Percentiles rank a stretch among this genome's conserved stretches.
Conservation (phyloP, 75 land plant genomes). For the Azolla pinnata region DNA sequence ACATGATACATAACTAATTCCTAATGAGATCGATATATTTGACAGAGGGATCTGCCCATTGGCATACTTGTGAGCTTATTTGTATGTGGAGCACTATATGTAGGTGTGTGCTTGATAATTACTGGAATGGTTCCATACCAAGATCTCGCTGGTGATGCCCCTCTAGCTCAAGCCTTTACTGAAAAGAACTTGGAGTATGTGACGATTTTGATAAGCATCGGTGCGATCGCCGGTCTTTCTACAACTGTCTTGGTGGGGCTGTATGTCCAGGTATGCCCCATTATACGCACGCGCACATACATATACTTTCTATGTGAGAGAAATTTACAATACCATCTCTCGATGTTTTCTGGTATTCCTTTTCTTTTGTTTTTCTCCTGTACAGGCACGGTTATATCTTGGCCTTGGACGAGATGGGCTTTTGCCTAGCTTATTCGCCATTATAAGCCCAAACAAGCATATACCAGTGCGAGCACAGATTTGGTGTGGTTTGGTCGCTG, state of each 20-base stretch:
- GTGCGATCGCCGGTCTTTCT: conserved; percentile 87
- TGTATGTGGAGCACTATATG: conserved; percentile 59
- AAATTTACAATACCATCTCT: too few relatives aligned
- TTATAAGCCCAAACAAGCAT: conserved; percentile 48
- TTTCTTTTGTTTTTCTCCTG: too few relatives aligned
- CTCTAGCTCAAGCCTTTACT: conserved; percentile 68
- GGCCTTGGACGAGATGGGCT: conserved; percentile 96
- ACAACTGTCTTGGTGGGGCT: conserved; percentile 92
- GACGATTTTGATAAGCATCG: conserved; percentile 65
- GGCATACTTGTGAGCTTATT: conserved; percentile 82
- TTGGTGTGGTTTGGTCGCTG: conserved; percentile 89
- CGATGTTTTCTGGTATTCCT: too few relatives aligned
- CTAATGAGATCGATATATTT: neutral
- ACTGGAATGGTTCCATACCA: conserved; percentile 95
- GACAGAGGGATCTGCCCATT: conserved; percentile 86
- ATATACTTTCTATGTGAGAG: too few relatives aligned
- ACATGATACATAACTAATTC: neutral
- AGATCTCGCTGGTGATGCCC: conserved; percentile 78
- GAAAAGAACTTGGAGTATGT: conserved; percentile 59
- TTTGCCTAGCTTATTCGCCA: conserved; percentile 73
- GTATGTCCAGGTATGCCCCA: conserved; percentile 76
- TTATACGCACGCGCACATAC: too few relatives aligned
- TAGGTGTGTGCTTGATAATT: conserved; percentile 82
- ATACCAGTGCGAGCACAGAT: conserved; percentile 80
- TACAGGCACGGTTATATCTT: conserved; percentile 86